Conservation (phyloP, 2,329 filamentous ascomycete species). For the Teratosphaeria destructans region DNA sequence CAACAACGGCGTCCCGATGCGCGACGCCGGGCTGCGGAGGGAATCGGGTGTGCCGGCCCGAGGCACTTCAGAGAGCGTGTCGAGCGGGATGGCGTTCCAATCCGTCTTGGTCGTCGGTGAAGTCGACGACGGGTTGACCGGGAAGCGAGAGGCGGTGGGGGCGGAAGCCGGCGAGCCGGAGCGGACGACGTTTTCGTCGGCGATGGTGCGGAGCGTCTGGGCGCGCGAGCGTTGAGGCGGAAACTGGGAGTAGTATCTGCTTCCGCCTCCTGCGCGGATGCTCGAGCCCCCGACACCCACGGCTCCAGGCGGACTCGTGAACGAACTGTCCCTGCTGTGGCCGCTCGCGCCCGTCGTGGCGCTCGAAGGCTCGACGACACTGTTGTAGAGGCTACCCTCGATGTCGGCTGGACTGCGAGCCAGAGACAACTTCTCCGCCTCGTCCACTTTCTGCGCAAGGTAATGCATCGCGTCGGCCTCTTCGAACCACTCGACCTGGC, state of each 20-base stretch:
- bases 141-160: background rate
- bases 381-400: background rate
- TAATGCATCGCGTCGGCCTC: background rate
- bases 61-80: background rate
- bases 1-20: background rate
- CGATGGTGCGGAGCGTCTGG: background rate
- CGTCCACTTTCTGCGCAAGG: background rate
- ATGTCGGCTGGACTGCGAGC: background rate
- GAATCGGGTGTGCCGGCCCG: background rate
- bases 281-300: background rate
- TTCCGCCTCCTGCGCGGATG: background rate
- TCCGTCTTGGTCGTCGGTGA: background rate
- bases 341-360: background rate
- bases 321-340: background rate
- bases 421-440: background rate
- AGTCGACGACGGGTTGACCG: background rate
- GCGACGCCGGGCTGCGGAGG: background rate
- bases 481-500: constrained; percentile 7
- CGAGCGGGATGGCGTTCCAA: background rate
- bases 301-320: background rate
- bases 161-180: background rate
- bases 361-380: background rate
- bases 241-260: background rate
- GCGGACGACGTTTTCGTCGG: background rate
- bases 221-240: background rate